Evolutionary conservation across 2,329 filamentous ascomycete species (phyloP), one percentile per base, ranked within the genome.

Genomic region (Aspergillus amoenus): DNA sequence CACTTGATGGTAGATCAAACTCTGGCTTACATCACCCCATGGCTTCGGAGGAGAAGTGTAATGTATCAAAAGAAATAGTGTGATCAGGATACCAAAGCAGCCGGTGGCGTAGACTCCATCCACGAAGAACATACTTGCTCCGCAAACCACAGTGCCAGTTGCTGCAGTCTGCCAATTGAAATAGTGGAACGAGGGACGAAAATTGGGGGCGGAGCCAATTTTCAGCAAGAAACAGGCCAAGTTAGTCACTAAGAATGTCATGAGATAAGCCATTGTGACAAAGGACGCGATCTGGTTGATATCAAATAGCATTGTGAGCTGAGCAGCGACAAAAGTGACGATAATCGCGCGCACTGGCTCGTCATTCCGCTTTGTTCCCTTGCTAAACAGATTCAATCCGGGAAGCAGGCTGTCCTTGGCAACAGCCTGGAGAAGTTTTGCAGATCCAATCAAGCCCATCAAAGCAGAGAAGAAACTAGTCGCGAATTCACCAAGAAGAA

Each of bases 221-320:
- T 93, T 93, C 55, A 96, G 81, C 1, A 95, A 78, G 66, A 96
- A 95, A 64, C 91, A 95, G 6, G 91, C 91, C 8, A 95, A 75
- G 62, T 96, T 95, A 74, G 90, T 94, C 41, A 93, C 89, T 50
- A 95, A 84, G 68, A 95, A 96, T 0, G 91, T 96, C 88, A 95
- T 93, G 68, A 94, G 84, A 69, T 94, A 95, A 15, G 90, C 89
- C 89, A 95, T 95, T 2, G 91, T 93, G 45, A 95, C 91, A 56
- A 95, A 86, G 0, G 90, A 93, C 5, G 91, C 91, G 65, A 96
- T 95, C 68, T 91, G 88, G 70, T 96, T 94, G 63, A 96, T 84
- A 67, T 95, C 86, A 44, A 89, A 88, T 50, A 96, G 82, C 74
- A 95, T 88, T 0, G 90, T 90, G 27, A 93, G 62, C 69, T 96